Percentiles rank a stretch among this genome's conserved stretches.
Evolutionary conservation across 106 monocot species (phyloP).

Genomic region (Chionographis japonica): DNA sequence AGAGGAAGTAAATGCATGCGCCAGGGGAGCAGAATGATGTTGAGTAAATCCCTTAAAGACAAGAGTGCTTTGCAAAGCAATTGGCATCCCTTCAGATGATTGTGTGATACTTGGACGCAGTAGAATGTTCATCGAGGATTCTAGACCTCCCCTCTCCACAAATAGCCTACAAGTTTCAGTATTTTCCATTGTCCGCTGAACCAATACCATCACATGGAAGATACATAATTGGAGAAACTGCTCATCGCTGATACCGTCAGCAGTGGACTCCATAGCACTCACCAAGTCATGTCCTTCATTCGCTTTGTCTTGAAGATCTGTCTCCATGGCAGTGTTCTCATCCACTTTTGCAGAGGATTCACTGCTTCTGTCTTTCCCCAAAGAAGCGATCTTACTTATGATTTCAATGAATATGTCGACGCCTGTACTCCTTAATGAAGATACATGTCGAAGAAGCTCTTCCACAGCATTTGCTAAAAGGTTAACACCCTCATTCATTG

Average conservation of each 20-base stretch:
- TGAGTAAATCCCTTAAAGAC: constrained; percentile 99
- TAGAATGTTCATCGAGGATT: constrained; percentile 66
- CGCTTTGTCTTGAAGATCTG: constrained; percentile 63
- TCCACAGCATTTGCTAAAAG: constrained; percentile 96
- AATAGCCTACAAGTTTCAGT: constrained; percentile 94
- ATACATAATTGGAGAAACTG: constrained; percentile 82
- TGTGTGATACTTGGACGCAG: constrained; percentile 87
- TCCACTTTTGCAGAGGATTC: constrained; percentile 35
- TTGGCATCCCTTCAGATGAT: constrained; percentile 95
- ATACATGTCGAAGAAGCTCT: constrained; percentile 92
- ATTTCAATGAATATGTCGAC: constrained; percentile 94
- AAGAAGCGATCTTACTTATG: constrained; percentile 63
- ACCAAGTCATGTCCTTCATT: constrained; percentile 78
- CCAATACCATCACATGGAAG: constrained; percentile 94
- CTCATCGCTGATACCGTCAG: constrained; percentile 68
- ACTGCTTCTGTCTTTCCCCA: constrained; percentile 41
- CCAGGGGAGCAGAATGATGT: constrained; percentile 82
- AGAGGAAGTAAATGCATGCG: constrained; percentile 74
- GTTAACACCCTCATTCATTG: constrained; percentile 99
- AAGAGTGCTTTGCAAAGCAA: constrained; percentile 97
- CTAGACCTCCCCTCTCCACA: constrained; percentile 93
- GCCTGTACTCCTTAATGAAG: constrained; percentile 77
- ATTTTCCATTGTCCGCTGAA: constrained; percentile 89
- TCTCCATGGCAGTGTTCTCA: constrained; percentile 81
- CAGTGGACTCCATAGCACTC: constrained; percentile 43